These are phyloP conservation scores for Inonotus hispidus DNA, from an alignment of 1,284 basidiomycete genomes.

Conservation along the genomic window DNA sequence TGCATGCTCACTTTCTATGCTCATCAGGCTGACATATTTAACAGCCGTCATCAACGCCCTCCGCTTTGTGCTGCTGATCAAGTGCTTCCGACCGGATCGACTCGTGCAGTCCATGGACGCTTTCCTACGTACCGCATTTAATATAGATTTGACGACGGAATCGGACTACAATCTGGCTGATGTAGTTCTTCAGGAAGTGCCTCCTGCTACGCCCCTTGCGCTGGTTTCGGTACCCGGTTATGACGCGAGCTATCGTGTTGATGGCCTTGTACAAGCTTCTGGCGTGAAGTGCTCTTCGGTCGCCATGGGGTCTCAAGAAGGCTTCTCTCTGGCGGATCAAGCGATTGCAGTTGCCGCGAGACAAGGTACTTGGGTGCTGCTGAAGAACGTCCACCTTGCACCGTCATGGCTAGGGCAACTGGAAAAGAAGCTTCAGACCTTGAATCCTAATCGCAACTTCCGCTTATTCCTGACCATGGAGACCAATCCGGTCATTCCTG, in stretches of 20 bases:
- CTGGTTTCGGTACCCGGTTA: constrained; percentile 93
- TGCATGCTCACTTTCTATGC: background rate
- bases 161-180: constrained; percentile 68
- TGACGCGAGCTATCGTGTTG: constrained; percentile 93
- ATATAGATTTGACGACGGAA: constrained; percentile 69
- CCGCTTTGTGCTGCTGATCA: constrained; percentile 74
- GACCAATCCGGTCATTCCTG: constrained; percentile 86
- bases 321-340: constrained; percentile 90
- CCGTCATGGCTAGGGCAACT: constrained; percentile 91
- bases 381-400: constrained; percentile 95
- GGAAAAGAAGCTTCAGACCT: constrained; percentile 93
- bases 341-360: constrained; percentile 87
- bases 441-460: constrained; percentile 86
- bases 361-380: constrained; percentile 88
- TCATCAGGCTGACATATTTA: constrained; percentile 20
- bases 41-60: constrained; percentile 69
- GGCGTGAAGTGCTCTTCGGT: constrained; percentile 78
- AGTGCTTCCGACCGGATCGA: constrained; percentile 88
- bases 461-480: constrained; percentile 97
- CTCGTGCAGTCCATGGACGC: constrained; percentile 73
- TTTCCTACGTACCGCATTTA: constrained; percentile 75
- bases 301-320: constrained; percentile 98
- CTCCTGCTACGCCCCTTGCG: constrained; percentile 79
- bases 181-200: constrained; percentile 77
- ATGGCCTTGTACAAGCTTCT: constrained; percentile 78